Evolutionary conservation across 345 rosid genomes (phyloP).

Genomic region (Linum usitatissimum): DNA sequence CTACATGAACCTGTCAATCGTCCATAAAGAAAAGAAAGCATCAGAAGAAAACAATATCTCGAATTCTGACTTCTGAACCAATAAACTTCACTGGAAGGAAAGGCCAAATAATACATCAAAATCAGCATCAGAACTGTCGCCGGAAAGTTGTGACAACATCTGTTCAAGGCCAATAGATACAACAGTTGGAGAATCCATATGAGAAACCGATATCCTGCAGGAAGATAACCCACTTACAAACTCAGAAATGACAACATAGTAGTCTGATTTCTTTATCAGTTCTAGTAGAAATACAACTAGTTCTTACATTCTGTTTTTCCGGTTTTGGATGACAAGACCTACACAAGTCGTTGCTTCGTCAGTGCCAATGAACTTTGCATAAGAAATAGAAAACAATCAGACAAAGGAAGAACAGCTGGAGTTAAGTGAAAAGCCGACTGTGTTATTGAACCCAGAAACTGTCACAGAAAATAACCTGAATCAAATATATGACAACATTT

Average conservation of each 20-base stretch:
- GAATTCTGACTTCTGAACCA: background rate
- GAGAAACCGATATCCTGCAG: conserved; percentile 80
- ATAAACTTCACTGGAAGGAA: background rate
- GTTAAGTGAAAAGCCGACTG: no score
- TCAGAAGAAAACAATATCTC: background rate
- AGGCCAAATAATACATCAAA: conserved; percentile 46
- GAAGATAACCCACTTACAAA: background rate
- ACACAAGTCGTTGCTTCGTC: conserved; percentile 93
- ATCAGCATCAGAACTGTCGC: conserved; percentile 26
- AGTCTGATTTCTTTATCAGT: background rate
- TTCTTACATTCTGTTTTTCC: conserved; percentile 56
- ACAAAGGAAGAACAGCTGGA: background rate
- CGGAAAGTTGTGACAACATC: conserved; percentile 48
- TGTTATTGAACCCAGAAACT: no score
- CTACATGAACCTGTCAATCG: conserved; percentile 56
- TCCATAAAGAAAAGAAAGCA: background rate
- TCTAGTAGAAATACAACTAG: background rate
- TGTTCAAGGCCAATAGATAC: conserved; percentile 62
- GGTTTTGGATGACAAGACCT: conserved; percentile 65
- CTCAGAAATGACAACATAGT: background rate
- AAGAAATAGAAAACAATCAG: conserved; percentile 1
- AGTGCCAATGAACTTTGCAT: conserved; percentile 52
- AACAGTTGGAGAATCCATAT: conserved; percentile 53
- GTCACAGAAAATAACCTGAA: background rate
- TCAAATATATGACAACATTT: background rate